Percentiles rank a stretch among this genome's conserved stretches.
Evolutionary conservation across 2,329 filamentous ascomycete genomes (phyloP).

Genomic region (Sclerotinia glacialis): DNA sequence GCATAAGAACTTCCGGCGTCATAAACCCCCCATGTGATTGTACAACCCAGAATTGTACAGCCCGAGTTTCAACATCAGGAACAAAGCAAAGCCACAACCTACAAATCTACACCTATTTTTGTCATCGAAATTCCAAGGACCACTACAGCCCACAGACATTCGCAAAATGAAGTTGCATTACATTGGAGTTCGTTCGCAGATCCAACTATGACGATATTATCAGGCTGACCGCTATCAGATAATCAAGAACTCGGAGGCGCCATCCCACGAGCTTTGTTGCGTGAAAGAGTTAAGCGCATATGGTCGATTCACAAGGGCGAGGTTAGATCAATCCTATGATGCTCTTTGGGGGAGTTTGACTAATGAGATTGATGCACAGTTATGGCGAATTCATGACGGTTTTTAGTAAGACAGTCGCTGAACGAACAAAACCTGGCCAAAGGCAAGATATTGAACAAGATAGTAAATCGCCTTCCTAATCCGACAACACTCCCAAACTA

Average conservation of each 20-base stretch:
- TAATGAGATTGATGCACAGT: slow-evolving; percentile 34
- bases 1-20: slow-evolving; percentile 21
- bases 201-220: slow-evolving; percentile 26
- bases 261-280: slow-evolving; percentile 70
- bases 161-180: slow-evolving; percentile 80
- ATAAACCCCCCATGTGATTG: slow-evolving; percentile 13
- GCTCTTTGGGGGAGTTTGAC: not conserved
- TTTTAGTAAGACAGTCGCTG: slow-evolving; percentile 83
- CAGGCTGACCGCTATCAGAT: slow-evolving; percentile 53
- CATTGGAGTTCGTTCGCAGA: slow-evolving; percentile 64
- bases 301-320: slow-evolving; percentile 18
- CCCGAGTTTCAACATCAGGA: slow-evolving; percentile 11
- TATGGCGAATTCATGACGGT: slow-evolving; percentile 72
- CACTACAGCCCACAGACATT: slow-evolving; percentile 19
- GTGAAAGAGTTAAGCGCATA: slow-evolving; percentile 70
- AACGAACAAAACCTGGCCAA: slow-evolving; percentile 76
- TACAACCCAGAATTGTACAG: not conserved
- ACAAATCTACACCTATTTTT: not conserved
- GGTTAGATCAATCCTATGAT: slow-evolving; percentile 2
- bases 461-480: slow-evolving; percentile 46
- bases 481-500: not conserved
- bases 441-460: slow-evolving; percentile 83
- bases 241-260: slow-evolving; percentile 74
- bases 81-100: slow-evolving; percentile 19
- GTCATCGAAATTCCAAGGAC: not conserved